These are phyloP conservation scores for Neurospora sp. DNA, from an alignment of 495 filamentous ascomycete species.

Conservation along the genomic window DNA sequence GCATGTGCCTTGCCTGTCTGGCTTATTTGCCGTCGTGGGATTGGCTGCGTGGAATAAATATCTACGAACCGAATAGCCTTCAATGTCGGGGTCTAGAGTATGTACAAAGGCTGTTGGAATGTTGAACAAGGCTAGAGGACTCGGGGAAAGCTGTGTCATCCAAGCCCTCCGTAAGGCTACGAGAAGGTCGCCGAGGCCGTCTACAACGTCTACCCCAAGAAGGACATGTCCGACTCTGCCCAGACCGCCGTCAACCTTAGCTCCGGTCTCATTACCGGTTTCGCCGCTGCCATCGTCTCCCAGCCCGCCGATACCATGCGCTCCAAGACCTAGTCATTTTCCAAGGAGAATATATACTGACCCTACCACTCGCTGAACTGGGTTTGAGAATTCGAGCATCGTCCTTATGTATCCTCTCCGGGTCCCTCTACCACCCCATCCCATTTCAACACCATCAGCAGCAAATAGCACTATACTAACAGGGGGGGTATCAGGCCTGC, in stretches of 20 bases:
- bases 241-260: conserved; percentile 93
- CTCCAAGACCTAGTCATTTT: not conserved
- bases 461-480: not conserved
- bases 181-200: conserved; percentile 59
- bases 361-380: not conserved
- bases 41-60: conserved; percentile 7
- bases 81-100: not conserved
- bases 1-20: conserved; percentile 24
- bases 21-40: conserved; percentile 3
- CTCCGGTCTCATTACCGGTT: conserved; percentile 91
- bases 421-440: not conserved
- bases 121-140: not conserved
- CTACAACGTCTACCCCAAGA: conserved; percentile 70
- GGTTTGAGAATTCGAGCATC: not conserved
- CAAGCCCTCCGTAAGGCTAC: not conserved
- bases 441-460: not conserved
- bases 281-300: conserved; percentile 91
- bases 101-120: not conserved
- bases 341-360: not conserved
- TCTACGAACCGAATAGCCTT: not conserved
- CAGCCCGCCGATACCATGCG: conserved; percentile 98
- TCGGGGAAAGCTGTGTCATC: not conserved
- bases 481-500: too few relatives aligned
- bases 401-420: not conserved
- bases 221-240: conserved; percentile 53